Evolutionary conservation across 768 basidiomycete species (phyloP), one percentile per base, ranked within the genome.

Genomic region (Brasilioporus rufonigricans): DNA sequence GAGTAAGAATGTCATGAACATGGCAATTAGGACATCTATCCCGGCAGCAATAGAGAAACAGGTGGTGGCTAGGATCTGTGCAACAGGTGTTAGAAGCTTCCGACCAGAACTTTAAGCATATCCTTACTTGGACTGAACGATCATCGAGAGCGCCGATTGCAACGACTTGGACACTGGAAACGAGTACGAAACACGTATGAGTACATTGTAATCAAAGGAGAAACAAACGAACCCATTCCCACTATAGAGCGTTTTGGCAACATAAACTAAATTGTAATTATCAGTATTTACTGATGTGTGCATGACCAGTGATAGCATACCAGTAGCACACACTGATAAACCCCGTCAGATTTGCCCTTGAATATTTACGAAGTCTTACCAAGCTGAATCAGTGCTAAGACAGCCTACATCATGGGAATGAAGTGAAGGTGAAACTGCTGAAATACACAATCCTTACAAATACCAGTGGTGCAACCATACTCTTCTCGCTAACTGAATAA

Each of bases 11-110:
- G 46, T 57, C 38, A 63, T 23, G 43, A 16, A 44, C 14, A 61
- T n/a, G 18, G 58, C 54, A 4, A 64, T 52, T n/a, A 57, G 4
- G n/a, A 61, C 16, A 18, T 63, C 62, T 19, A 53, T 32, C 3
- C 14, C 59, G 3, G 53, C 59, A 2, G 32, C 48, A 7, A 47
- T 1, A 10, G 45, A 21, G n/a, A 62, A 4, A 21, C 14, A 5
- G 3, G 21, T 19, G 10, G 47, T 46, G 16, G 12, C 13, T 4
- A 49, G 0, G 5, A 0, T 12, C 60, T 61, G 23, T 27, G 10
- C 32, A 19, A 9, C 16, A 14, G n/a, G 33, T 31, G 23, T 1
- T 57, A 10, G 48, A 36, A 2, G 12, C n/a, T 26, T 16, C 9
- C 2, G 5, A 19, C 13, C 11, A 2, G 10, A 33, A 21, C 7